Evolutionary conservation across 768 basidiomycete genomes (phyloP).

Genomic region (Podaxis mareebaensis): DNA sequence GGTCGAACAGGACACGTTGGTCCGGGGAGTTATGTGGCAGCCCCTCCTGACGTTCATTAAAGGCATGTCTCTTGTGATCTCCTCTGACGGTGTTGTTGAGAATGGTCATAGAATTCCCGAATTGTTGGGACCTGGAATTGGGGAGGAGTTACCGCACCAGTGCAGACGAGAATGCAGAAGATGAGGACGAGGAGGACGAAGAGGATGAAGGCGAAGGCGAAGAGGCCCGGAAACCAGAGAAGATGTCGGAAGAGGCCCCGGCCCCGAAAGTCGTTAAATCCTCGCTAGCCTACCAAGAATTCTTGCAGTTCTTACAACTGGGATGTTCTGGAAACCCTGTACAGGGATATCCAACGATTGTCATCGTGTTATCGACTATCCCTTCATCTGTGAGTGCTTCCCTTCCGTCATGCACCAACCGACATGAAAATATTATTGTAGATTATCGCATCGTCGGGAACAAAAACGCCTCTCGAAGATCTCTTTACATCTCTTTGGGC

Average conservation of each 20-base stretch:
- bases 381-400: constrained; percentile 55
- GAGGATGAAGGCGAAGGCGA: constrained; percentile 33
- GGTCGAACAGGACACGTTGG: constrained; percentile 69
- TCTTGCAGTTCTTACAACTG: constrained; percentile 74
- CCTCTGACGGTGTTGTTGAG: background rate
- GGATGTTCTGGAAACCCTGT: constrained; percentile 81
- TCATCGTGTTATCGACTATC: constrained; percentile 82
- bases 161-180: constrained; percentile 36
- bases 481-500: constrained; percentile 84
- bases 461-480: constrained; percentile 36
- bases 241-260: background rate
- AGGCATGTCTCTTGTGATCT: constrained; percentile 41
- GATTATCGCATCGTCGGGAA: constrained; percentile 29
- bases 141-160: constrained; percentile 20
- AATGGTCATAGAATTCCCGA: constrained; percentile 50
- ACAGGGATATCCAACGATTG: constrained; percentile 79
- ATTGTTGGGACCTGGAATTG: constrained; percentile 60
- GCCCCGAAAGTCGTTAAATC: background rate
- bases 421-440: constrained; percentile 13
- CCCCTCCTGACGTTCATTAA: constrained; percentile 72
- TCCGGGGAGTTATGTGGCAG: constrained; percentile 69
- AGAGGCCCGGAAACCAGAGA: constrained; percentile 7
- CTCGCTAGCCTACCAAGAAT: constrained; percentile 63
- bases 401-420: constrained; percentile 4
- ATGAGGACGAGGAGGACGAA: constrained; percentile 35